Conservation (phyloP, 2,329 filamentous ascomycete species). For the Dothideomycetes sp. region DNA sequence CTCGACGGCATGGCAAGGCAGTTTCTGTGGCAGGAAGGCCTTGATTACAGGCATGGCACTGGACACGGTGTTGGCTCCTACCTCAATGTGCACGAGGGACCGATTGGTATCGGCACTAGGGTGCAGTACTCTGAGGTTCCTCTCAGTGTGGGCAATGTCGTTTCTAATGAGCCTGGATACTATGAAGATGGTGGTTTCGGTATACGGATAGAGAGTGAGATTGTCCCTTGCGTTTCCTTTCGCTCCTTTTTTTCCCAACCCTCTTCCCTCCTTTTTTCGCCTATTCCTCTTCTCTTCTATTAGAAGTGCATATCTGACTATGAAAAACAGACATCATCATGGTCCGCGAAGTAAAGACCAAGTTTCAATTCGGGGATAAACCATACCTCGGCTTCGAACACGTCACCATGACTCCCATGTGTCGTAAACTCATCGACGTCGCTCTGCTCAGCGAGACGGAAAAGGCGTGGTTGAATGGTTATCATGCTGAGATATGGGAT, state of each 20-base stretch:
- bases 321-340: constrained; percentile 59
- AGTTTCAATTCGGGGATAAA: constrained; percentile 83
- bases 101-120: constrained; percentile 88
- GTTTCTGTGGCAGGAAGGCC: constrained; percentile 80
- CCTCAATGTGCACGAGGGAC: constrained; percentile 93
- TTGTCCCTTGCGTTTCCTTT: background rate
- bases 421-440: constrained; percentile 73
- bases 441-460: constrained; percentile 61
- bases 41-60: constrained; percentile 94
- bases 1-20: constrained; percentile 83
- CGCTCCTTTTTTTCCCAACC: background rate
- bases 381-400: constrained; percentile 92
- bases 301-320: constrained; percentile 7
- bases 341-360: constrained; percentile 78
- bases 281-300: background rate
- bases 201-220: constrained; percentile 76
- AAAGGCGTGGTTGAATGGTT: constrained; percentile 77
- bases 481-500: constrained; percentile 67
- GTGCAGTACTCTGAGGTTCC: constrained; percentile 87
- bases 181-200: constrained; percentile 94
- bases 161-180: constrained; percentile 90
- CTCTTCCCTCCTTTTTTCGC: background rate
- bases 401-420: constrained; percentile 94
- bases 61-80: constrained; percentile 93
- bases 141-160: constrained; percentile 81